These are phyloP conservation scores for Colletotrichum truncatum DNA, from an alignment of 2,329 filamentous ascomycete species.

Conservation along the genomic window DNA sequence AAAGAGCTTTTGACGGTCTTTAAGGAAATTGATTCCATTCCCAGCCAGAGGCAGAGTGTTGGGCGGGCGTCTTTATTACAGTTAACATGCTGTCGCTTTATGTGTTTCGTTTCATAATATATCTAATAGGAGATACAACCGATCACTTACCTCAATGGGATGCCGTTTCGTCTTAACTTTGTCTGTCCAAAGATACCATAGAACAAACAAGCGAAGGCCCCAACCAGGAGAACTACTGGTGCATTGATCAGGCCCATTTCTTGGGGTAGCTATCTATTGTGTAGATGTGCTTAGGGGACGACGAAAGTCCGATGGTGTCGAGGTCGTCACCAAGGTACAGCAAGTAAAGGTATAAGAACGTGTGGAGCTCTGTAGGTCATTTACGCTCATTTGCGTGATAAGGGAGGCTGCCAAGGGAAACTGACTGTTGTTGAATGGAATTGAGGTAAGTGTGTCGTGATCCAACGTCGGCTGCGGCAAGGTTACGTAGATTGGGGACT, in stretches of 20 bases:
- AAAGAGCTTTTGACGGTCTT: conserved; percentile 67
- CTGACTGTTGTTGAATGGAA: no score
- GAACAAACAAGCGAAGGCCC: conserved; percentile 18
- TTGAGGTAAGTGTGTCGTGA: neutral
- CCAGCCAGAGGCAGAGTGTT: conserved; percentile 64
- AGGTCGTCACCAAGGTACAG: no score
- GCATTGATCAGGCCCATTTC: conserved; percentile 7
- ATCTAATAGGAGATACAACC: no score
- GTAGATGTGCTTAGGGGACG: neutral
- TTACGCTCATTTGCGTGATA: no score
- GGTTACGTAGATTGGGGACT: neutral
- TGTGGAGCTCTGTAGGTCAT: no score
- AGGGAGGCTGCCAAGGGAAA: neutral
- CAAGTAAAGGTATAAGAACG: no score
- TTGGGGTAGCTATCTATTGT: no score
- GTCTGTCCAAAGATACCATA: conserved; percentile 20
- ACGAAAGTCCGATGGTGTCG: no score
- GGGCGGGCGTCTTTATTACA: conserved; percentile 52
- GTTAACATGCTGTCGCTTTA: neutral
- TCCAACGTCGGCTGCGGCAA: neutral
- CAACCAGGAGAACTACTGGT: neutral
- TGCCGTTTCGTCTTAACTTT: conserved; percentile 29
- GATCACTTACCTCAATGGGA: conserved; percentile 28
- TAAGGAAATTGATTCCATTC: conserved; percentile 70
- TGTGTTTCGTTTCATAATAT: no score